Base-by-base conservation (phyloP, 2,329 filamentous ascomycete species). In the Colletotrichum cereale region DNA sequence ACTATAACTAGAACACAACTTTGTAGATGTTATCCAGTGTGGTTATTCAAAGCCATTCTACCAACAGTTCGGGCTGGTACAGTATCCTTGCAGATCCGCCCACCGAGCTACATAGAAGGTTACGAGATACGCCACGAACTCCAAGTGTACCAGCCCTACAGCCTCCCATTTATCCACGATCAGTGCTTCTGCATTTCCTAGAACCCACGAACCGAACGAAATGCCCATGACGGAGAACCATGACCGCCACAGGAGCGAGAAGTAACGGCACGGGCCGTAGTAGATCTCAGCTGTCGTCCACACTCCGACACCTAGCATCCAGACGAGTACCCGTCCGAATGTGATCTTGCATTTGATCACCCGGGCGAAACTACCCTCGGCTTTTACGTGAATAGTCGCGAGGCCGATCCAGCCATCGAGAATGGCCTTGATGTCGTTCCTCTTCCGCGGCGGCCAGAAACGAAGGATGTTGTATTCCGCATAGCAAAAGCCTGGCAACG, bases 351-450 rank as follows among this genome's bases (percentile, higher is more conserved):
- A 67, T 16, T 24, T 63, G 29, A 29, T 11, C 31, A 67, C n/a
- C 40, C 40, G 58, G 14, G 24, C 24, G n/a, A 67, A 29, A 21
- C 40, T 56, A 5, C 44, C 24, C 0, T 58, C 66, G 3, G 29
- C 38, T 11, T 38, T 50, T 2, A 18, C 21, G 8, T 63, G 58
- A 16, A 40, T 5, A 36, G 34, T 24, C 7, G 26, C n/a, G 8
- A 67, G 50, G 1, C 31, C 14, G 1, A 24, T 12, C 66, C 66
- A 67, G 12, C 50, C 48, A 2, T 67, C 50, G 11, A 67, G 60
- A 10, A 63, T 50, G 21, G 40, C 40, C 4, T 57, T 67, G 50
- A 67, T 63, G 24, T 67, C 66, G 14, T 52, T 60, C 7, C 66
- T 60, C 5, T 58, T 67, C n/a, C 40, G 58, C 3, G 60, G 58